Evolutionary conservation across 768 basidiomycete species (phyloP).

Genomic region (Leccinellum albellum): DNA sequence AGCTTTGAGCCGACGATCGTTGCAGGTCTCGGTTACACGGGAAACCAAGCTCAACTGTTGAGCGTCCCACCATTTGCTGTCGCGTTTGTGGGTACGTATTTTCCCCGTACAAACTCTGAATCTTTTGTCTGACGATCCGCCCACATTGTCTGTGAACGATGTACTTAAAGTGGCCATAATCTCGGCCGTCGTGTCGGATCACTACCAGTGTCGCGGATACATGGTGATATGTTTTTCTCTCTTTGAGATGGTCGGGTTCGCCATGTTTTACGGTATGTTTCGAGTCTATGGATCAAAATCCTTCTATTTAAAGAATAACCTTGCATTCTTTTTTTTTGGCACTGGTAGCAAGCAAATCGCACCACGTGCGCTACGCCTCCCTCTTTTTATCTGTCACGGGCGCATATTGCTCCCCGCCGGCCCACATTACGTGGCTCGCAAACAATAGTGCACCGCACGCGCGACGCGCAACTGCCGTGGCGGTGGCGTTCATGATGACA

Average conservation of each 20-base stretch:
- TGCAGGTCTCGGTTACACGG: neutral
- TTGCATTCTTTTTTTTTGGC: neutral
- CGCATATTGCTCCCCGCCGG: neutral
- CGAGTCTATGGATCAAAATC: too few species aligned
- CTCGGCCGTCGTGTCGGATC: neutral
- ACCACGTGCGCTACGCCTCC: neutral
- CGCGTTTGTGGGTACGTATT: neutral
- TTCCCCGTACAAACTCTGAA: too few species aligned
- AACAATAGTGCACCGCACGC: neutral
- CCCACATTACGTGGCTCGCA: neutral
- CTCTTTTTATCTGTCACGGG: neutral
- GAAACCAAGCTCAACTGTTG: neutral
- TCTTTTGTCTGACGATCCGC: too few species aligned
- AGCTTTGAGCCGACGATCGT: neutral
- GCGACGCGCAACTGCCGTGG: neutral
- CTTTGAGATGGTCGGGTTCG: neutral
- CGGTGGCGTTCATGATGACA: neutral
- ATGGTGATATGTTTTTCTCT: neutral
- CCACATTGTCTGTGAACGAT: too few species aligned
- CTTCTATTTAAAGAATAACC: neutral
- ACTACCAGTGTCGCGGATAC: neutral
- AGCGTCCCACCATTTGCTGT: neutral
- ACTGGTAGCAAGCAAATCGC: neutral
- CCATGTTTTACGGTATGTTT: neutral
- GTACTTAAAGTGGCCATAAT: neutral